Evolutionary conservation across 2,329 filamentous ascomycete species (phyloP).

Genomic region (Pseudopyricularia javanii): DNA sequence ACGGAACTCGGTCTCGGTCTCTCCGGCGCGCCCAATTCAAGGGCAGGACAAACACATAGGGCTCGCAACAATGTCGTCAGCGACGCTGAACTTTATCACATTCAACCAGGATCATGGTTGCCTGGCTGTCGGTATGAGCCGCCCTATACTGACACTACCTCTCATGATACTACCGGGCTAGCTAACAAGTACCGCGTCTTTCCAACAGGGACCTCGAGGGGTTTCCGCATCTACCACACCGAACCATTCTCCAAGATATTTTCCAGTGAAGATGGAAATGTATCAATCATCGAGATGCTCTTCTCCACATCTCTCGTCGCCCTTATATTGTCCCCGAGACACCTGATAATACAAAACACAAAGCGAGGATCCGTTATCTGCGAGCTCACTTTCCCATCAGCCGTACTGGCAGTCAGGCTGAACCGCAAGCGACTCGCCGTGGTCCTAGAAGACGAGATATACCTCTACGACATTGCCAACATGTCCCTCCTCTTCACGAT

Average conservation of each 20-base stretch:
- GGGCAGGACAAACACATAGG: neutral
- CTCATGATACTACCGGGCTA: neutral
- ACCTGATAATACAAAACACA: constrained; percentile 93
- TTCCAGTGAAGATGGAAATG: constrained; percentile 87
- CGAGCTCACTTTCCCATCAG: constrained; percentile 96
- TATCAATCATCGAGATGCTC: constrained; percentile 95
- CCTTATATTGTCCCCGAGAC: constrained; percentile 79
- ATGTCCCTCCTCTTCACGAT: constrained; percentile 94
- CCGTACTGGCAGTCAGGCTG: constrained; percentile 82
- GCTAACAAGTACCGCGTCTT: neutral
- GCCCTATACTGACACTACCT: neutral
- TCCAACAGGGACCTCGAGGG: constrained; percentile 67
- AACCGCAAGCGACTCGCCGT: constrained; percentile 92
- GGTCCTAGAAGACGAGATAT: constrained; percentile 90
- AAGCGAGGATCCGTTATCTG: constrained; percentile 71
- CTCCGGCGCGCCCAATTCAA: neutral
- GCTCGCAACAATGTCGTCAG: constrained; percentile 42
- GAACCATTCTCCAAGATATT: constrained; percentile 94
- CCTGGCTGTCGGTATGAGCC: constrained; percentile 73
- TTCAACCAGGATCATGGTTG: constrained; percentile 99
- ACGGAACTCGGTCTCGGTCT: neutral
- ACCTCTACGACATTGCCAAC: constrained; percentile 97
- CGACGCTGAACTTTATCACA: constrained; percentile 90
- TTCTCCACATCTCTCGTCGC: constrained; percentile 96
- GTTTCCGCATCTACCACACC: constrained; percentile 93